Evolutionary conservation across 257 asterid genomes (phyloP).

Genomic region (Salvia hispanica): DNA sequence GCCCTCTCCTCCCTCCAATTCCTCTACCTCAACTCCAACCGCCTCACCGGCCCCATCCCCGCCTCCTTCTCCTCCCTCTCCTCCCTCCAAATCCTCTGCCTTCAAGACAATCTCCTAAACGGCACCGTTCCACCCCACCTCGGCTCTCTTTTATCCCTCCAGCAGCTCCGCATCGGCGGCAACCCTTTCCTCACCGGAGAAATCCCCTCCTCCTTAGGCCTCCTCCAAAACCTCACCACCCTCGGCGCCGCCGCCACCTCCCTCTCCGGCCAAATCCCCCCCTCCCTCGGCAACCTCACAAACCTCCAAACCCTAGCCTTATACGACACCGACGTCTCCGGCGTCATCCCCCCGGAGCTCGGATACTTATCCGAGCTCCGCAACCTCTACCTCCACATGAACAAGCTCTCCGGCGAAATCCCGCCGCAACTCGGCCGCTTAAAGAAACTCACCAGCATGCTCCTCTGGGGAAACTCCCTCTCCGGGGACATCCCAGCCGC

Average conservation of each 20-base stretch:
- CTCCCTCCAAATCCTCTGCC: conserved; percentile 71
- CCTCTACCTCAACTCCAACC: conserved; percentile 75
- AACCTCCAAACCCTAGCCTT: conserved; percentile 71
- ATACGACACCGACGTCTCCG: conserved; percentile 77
- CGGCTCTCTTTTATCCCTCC: conserved; percentile 68
- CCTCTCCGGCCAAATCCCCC: conserved; percentile 73
- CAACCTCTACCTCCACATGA: conserved; percentile 77
- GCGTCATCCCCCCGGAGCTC: conserved; percentile 76
- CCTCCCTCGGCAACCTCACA: conserved; percentile 73
- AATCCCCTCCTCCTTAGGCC: conserved; percentile 72
- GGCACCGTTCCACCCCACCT: conserved; percentile 71
- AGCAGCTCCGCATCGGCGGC: conserved; percentile 85
- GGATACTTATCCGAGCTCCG: conserved; percentile 67
- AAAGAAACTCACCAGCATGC: conserved; percentile 76
- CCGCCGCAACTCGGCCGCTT: conserved; percentile 70
- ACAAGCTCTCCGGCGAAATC: conserved; percentile 69
- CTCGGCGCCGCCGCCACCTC: conserved; percentile 89
- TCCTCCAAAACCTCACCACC: conserved; percentile 68
- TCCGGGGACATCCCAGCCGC: conserved; percentile 65
- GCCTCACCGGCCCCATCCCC: conserved; percentile 70
- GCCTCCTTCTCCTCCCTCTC: conserved; percentile 59
- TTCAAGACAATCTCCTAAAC: conserved; percentile 81
- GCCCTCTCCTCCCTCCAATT: conserved; percentile 60
- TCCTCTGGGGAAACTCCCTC: conserved; percentile 80
- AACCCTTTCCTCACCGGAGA: conserved; percentile 70